Conservation (phyloP, 352 stramenopile species). For the Hyaloperonospora brassicae region DNA sequence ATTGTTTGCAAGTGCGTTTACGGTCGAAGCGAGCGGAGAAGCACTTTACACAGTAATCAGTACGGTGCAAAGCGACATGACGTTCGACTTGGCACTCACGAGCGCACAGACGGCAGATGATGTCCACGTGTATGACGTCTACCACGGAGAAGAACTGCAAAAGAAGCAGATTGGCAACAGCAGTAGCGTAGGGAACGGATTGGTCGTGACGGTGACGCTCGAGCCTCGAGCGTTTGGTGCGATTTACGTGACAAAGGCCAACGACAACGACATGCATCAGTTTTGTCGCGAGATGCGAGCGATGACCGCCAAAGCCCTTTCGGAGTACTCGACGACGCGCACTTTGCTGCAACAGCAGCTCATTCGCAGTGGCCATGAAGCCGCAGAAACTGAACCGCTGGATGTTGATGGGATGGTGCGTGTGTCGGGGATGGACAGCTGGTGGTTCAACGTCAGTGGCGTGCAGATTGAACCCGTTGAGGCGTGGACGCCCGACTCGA, state of each 20-base stretch:
- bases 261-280: constrained; percentile 15
- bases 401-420: constrained; percentile 33
- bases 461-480: constrained; percentile 76
- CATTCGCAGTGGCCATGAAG: constrained; percentile 9
- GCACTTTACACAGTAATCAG: constrained; percentile 64
- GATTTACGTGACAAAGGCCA: constrained; percentile 26
- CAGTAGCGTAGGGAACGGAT: constrained; percentile 6
- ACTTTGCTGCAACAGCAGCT: constrained; percentile 36
- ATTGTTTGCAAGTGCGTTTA: constrained; percentile 47
- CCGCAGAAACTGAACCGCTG: not conserved
- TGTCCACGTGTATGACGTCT: constrained; percentile 52
- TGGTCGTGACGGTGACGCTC: constrained; percentile 27
- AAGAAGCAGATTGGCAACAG: constrained; percentile 6
- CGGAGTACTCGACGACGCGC: constrained; percentile 35
- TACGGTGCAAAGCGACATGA: constrained; percentile 22
- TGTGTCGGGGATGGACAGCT: constrained; percentile 37
- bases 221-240: constrained; percentile 61
- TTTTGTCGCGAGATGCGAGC: constrained; percentile 47
- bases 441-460: constrained; percentile 77
- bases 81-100: constrained; percentile 30
- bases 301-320: constrained; percentile 42
- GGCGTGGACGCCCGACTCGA: constrained; percentile 54
- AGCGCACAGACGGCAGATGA: constrained; percentile 12
- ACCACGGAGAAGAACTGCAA: constrained; percentile 40
- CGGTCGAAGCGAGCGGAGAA: constrained; percentile 16